A percentile compares a stretch with the other conserved stretches of the same genome.
Conservation (phyloP, 1,284 basidiomycete genomes). For the Meripilus lineatus region DNA sequence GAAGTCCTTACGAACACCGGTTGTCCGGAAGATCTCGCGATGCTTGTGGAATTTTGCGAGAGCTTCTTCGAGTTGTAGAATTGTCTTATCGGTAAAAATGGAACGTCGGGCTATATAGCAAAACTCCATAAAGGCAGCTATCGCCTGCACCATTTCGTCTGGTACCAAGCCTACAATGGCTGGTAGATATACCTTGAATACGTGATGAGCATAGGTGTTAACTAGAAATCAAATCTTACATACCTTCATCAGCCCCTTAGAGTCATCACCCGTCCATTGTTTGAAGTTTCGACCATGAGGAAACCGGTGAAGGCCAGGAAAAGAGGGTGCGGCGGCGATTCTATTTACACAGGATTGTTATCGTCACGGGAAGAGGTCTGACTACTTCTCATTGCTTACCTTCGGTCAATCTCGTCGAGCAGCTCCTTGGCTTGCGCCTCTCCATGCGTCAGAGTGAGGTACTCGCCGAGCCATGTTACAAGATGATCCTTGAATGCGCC, state of each 20-base stretch:
- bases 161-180: neutral
- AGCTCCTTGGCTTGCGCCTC: conserved; percentile 16
- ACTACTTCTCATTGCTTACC: conserved; percentile 18
- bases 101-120: neutral
- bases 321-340: conserved; percentile 5
- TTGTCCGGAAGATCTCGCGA: neutral
- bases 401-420: conserved; percentile 25
- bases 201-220: neutral
- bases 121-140: neutral
- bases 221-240: neutral
- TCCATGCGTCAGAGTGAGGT: conserved; percentile 14
- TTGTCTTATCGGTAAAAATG: conserved; percentile 1
- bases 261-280: neutral
- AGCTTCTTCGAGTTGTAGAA: conserved; percentile 6
- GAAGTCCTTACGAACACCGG: conserved; percentile 6
- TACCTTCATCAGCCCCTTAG: neutral
- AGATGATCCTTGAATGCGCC: conserved; percentile 23
- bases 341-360: conserved; percentile 4
- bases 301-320: conserved; percentile 3
- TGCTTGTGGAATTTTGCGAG: neutral
- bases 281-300: conserved; percentile 4
- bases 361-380: no score
- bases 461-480: conserved; percentile 21
- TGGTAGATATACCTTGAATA: neutral
- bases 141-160: neutral